Conservation (phyloP, 1,284 basidiomycete species). For the Chondrostereum purpureum region DNA sequence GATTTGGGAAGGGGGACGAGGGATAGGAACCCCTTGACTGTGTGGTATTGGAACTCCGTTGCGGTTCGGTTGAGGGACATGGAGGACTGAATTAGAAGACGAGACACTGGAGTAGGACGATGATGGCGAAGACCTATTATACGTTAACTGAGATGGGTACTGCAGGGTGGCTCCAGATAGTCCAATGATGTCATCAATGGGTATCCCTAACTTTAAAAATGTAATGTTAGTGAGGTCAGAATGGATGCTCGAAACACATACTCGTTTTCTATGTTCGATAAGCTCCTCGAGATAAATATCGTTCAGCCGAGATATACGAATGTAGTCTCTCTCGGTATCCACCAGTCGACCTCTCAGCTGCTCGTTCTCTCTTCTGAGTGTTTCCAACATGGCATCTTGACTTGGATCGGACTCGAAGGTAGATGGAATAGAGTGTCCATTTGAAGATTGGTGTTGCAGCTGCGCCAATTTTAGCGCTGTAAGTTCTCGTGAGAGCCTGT, state of each 20-base stretch:
- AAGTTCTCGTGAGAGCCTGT: slow-evolving; percentile 63
- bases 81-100: slow-evolving; percentile 29
- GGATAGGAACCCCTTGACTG: slow-evolving; percentile 55
- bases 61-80: slow-evolving; percentile 44
- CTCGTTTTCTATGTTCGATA: slow-evolving; percentile 66
- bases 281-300: slow-evolving; percentile 78
- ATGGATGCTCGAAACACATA: slow-evolving; percentile 22
- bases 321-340: slow-evolving; percentile 68
- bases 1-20: slow-evolving; percentile 56
- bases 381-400: slow-evolving; percentile 59
- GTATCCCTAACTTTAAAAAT: slow-evolving; percentile 50
- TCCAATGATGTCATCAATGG: slow-evolving; percentile 71
- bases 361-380: slow-evolving; percentile 72
- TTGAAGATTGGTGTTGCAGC: slow-evolving; percentile 20
- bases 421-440: neutral
- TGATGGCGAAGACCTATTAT: slow-evolving; percentile 43
- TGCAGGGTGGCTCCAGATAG: slow-evolving; percentile 43
- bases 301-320: slow-evolving; percentile 64
- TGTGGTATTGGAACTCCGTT: slow-evolving; percentile 25
- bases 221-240: slow-evolving; percentile 6
- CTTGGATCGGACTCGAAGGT: slow-evolving; percentile 36
- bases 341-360: slow-evolving; percentile 55
- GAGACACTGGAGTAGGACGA: slow-evolving; percentile 40
- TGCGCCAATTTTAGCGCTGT: slow-evolving; percentile 56
- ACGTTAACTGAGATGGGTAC: slow-evolving; percentile 61